Conservation (phyloP, 1,284 basidiomycete species). For the Ustilago tritici region DNA sequence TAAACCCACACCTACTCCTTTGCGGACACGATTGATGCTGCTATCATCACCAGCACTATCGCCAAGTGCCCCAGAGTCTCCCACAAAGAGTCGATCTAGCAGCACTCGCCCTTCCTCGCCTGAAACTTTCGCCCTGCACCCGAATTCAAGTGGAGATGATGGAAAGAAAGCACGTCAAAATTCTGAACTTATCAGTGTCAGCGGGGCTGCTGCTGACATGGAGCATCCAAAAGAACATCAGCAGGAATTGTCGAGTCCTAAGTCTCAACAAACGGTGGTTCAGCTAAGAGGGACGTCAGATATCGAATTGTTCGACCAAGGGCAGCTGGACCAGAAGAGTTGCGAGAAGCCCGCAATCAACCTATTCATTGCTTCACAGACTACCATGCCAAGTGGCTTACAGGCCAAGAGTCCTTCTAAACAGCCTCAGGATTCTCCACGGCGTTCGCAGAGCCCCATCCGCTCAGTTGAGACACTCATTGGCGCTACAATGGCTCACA, state of each 20-base stretch:
- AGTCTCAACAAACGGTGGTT: background rate
- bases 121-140: background rate
- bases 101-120: constrained; percentile 19
- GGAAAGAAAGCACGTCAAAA: background rate
- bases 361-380: constrained; percentile 15
- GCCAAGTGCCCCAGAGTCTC: constrained; percentile 15
- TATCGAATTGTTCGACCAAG: background rate
- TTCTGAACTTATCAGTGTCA: background rate
- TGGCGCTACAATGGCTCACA: constrained; percentile 32
- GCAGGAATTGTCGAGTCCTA: background rate
- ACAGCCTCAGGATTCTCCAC: constrained; percentile 14
- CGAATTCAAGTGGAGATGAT: background rate
- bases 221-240: background rate
- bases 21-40: constrained; percentile 5
- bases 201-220: background rate
- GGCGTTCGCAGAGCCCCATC: constrained; percentile 29
- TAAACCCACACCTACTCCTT: constrained; percentile 26
- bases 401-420: constrained; percentile 25
- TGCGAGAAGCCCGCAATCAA: background rate
- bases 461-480: constrained; percentile 45
- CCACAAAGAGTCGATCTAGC: constrained; percentile 7
- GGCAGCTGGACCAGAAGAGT: background rate
- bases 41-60: constrained; percentile 6
- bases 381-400: background rate
- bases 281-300: background rate